Evolutionary conservation across 1,139 yeast species (phyloP).

Genomic region (Meyerozyma elateridarum): DNA sequence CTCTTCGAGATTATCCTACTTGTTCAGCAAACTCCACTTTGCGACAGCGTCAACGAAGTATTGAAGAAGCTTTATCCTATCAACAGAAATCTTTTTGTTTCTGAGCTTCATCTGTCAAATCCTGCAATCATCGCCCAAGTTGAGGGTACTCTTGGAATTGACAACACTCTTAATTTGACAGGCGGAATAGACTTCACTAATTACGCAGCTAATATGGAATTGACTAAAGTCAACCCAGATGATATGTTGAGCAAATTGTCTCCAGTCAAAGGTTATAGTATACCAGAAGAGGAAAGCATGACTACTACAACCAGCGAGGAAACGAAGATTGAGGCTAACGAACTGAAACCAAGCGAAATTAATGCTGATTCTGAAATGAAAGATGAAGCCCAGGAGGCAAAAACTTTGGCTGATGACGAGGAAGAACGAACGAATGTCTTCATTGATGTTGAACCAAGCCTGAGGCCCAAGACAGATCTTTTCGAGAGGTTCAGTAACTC

Average conservation of each 20-base stretch:
- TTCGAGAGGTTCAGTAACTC: conserved; percentile 15
- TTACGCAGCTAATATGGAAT: conserved; percentile 23
- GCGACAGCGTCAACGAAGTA: conserved; percentile 20
- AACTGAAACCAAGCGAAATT: conserved; percentile 15
- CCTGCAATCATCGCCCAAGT: conserved; percentile 29
- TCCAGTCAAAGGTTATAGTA: conserved; percentile 26
- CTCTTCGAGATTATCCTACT: conserved; percentile 32
- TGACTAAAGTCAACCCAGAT: conserved; percentile 24
- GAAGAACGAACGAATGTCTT: too few relatives aligned
- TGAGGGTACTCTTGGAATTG: conserved; percentile 30
- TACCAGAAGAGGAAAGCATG: too few relatives aligned
- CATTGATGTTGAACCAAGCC: conserved; percentile 9
- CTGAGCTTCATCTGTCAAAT: conserved; percentile 24
- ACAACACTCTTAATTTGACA: conserved; percentile 17
- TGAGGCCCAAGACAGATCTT: conserved; percentile 12
- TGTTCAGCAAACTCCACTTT: conserved; percentile 29
- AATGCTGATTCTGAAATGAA: conserved; percentile 8
- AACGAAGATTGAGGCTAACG: conserved; percentile 33
- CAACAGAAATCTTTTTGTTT: conserved; percentile 24
- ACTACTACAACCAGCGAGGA: conserved; percentile 34
- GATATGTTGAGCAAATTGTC: conserved; percentile 17
- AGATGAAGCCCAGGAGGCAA: conserved; percentile 6
- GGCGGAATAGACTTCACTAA: conserved; percentile 11
- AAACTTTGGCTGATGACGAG: conserved; percentile 7
- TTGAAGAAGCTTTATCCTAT: conserved; percentile 28